These are phyloP conservation scores for Penicillium brasilianum DNA, from an alignment of 2,329 filamentous ascomycete species.

Conservation along the genomic window DNA sequence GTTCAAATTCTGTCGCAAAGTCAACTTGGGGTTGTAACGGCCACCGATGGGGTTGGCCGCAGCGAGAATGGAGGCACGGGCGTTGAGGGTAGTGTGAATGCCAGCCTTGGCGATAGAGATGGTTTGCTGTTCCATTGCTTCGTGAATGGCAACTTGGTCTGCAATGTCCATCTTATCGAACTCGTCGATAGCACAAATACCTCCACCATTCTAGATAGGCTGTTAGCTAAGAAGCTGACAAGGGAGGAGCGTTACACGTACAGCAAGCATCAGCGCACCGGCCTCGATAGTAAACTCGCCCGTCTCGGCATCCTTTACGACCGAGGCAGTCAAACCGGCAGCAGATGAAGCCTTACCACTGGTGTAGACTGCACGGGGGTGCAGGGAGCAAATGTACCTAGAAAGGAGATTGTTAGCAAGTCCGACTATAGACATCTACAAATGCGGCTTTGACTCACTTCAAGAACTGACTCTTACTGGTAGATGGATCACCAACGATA, in stretches of 20 bases:
- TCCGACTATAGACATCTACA: no score
- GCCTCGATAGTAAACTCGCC: slow-evolving; percentile 99
- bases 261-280: slow-evolving; percentile 93
- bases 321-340: slow-evolving; percentile 93
- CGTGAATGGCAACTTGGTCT: slow-evolving; percentile 98
- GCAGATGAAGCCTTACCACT: slow-evolving; percentile 97
- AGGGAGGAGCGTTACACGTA: slow-evolving; percentile 27
- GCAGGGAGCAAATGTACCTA: slow-evolving; percentile 88
- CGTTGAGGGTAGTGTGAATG: slow-evolving; percentile 96
- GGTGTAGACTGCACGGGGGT: slow-evolving; percentile 96
- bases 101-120: slow-evolving; percentile 98
- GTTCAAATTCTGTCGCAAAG: slow-evolving; percentile 92
- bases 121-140: slow-evolving; percentile 99
- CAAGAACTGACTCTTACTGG: slow-evolving; percentile 96
- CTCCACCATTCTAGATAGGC: slow-evolving; percentile 68
- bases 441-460: slow-evolving; percentile 60
- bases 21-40: slow-evolving; percentile 93
- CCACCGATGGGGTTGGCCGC: slow-evolving; percentile 96
- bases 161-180: slow-evolving; percentile 99
- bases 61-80: slow-evolving; percentile 90
- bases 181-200: slow-evolving; percentile 97
- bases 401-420: slow-evolving; percentile 1
- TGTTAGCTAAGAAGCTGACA: neutral
- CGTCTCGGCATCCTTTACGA: slow-evolving; percentile 97
- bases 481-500: slow-evolving; percentile 95